A percentile compares a stretch with the other conserved stretches of the same genome.
These are phyloP conservation scores for Sporothrix globosa DNA, from an alignment of 2,329 filamentous ascomycete species.

Conservation along the genomic window DNA sequence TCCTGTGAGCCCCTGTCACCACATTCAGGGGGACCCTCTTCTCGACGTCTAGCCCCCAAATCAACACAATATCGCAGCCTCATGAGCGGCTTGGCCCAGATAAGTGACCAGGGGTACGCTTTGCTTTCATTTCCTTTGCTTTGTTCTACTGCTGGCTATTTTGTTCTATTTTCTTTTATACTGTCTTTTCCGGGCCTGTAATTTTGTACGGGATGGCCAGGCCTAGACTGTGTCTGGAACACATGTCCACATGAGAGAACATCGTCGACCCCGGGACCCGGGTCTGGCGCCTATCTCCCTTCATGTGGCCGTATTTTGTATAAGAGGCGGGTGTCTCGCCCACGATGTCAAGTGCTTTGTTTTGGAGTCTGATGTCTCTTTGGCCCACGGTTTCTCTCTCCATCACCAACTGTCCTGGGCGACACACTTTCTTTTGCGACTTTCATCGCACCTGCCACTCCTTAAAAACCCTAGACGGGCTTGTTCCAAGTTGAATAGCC, in stretches of 20 bases:
- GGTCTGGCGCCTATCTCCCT: slow-evolving; percentile 25
- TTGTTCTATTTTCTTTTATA: slow-evolving; percentile 13
- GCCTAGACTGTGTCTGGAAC: slow-evolving; percentile 4
- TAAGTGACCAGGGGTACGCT: slow-evolving; percentile 20
- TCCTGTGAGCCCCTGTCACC: background rate
- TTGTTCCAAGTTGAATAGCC: slow-evolving; percentile 19
- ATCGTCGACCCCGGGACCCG: slow-evolving; percentile 17
- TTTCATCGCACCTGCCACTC: background rate
- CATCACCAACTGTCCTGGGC: slow-evolving; percentile 23
- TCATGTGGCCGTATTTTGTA: background rate
- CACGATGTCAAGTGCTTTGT: slow-evolving; percentile 14
- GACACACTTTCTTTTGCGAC: slow-evolving; percentile 12
- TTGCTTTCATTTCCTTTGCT: slow-evolving; percentile 25
- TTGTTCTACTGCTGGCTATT: slow-evolving; percentile 13
- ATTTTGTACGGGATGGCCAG: background rate
- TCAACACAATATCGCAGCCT: slow-evolving; percentile 21
- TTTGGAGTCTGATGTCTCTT: background rate
- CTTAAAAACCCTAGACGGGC: background rate
- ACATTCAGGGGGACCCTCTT: background rate
- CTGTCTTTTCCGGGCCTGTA: background rate
- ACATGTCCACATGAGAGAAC: slow-evolving; percentile 7
- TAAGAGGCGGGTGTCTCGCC: slow-evolving; percentile 24
- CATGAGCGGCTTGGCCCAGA: slow-evolving; percentile 26
- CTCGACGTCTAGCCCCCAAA: background rate
- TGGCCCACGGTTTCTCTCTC: background rate